Percentiles rank a stretch among this genome's conserved stretches.
phyloP scores from a whole-genome alignment of 2,329 filamentous ascomycete genomes.

The Monosporascus cannonballus region DNA sequence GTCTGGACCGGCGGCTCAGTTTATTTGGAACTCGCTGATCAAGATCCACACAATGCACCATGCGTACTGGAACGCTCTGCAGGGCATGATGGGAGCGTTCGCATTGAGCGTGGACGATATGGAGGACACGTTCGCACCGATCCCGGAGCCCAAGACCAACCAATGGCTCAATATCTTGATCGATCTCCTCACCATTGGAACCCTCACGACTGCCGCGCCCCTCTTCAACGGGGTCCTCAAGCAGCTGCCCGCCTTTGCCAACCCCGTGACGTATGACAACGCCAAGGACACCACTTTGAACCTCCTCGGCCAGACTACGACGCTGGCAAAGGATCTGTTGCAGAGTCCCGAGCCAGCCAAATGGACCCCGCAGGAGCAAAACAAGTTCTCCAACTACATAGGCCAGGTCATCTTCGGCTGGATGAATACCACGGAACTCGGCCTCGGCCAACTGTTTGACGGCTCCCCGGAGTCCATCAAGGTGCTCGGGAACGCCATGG shows the following conservation, averaged over 20 bases:
- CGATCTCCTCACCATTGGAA: slow-evolving; percentile 23
- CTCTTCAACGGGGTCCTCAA: slow-evolving; percentile 23
- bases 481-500: slow-evolving; percentile 17
- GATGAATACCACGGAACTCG: slow-evolving; percentile 9
- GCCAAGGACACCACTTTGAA: slow-evolving; percentile 20
- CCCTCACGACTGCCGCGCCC: slow-evolving; percentile 14
- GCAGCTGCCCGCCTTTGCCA: slow-evolving; percentile 12
- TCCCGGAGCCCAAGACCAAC: slow-evolving; percentile 15
- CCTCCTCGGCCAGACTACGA: slow-evolving; percentile 19
- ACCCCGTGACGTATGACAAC: slow-evolving; percentile 11
- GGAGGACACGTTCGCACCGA: slow-evolving; percentile 23
- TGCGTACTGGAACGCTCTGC: slow-evolving; percentile 4
- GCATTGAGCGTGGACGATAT: slow-evolving; percentile 12
- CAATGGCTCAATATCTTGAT: slow-evolving; percentile 23
- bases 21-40: slow-evolving; percentile 15
- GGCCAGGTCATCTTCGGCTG: slow-evolving; percentile 22
- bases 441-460: slow-evolving; percentile 17
- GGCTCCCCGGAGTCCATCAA: slow-evolving; percentile 16
- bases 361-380: slow-evolving; percentile 21
- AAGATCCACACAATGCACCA: slow-evolving; percentile 10
- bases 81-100: slow-evolving; percentile 11
- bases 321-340: slow-evolving; percentile 21
- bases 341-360: slow-evolving; percentile 1
- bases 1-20: slow-evolving; percentile 10
- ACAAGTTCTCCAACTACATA: slow-evolving; percentile 22